Conservation (phyloP, 345 rosid genomes). For the Eutrema heterophyllum region DNA sequence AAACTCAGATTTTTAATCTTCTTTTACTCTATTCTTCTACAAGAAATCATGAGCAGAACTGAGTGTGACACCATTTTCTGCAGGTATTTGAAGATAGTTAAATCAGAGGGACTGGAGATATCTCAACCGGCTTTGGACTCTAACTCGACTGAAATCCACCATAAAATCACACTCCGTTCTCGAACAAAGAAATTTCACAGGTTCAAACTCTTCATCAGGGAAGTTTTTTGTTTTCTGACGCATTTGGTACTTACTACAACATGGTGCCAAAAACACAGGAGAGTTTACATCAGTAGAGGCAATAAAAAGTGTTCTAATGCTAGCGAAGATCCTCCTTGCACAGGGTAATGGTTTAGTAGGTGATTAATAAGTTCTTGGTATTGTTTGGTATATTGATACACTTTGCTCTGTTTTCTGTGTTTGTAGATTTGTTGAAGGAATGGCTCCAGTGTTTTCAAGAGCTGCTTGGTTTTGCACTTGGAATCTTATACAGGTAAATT, state of each 20-base stretch:
- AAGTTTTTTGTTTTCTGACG: not conserved
- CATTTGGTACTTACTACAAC: conserved; percentile 4
- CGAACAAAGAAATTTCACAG: conserved; percentile 67
- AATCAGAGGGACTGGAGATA: conserved; percentile 80
- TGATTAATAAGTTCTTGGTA: not conserved
- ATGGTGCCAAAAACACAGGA: conserved; percentile 22
- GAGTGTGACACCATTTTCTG: not conserved
- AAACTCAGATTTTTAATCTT: not conserved
- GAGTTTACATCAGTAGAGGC: conserved; percentile 25
- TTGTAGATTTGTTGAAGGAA: conserved; percentile 92
- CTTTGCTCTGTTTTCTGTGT: not conserved
- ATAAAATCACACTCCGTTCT: conserved; percentile 80
- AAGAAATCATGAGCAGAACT: not conserved
- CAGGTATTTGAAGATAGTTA: conserved; percentile 79
- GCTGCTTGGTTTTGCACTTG: conserved; percentile 98
- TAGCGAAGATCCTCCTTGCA: conserved; percentile 94
- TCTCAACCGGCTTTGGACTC: conserved; percentile 95
- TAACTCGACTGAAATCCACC: conserved; percentile 89
- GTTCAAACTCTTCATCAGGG: conserved; percentile 19
- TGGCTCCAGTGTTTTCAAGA: conserved; percentile 99
- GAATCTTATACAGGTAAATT: conserved; percentile 93
- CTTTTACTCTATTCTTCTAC: not conserved
- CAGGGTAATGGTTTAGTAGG: conserved; percentile 56
- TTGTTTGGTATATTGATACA: not conserved
- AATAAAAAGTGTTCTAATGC: conserved; percentile 47